Evolutionary conservation across 2,329 filamentous ascomycete genomes (phyloP).

Genomic region (Rhynchosporium graminicola): DNA sequence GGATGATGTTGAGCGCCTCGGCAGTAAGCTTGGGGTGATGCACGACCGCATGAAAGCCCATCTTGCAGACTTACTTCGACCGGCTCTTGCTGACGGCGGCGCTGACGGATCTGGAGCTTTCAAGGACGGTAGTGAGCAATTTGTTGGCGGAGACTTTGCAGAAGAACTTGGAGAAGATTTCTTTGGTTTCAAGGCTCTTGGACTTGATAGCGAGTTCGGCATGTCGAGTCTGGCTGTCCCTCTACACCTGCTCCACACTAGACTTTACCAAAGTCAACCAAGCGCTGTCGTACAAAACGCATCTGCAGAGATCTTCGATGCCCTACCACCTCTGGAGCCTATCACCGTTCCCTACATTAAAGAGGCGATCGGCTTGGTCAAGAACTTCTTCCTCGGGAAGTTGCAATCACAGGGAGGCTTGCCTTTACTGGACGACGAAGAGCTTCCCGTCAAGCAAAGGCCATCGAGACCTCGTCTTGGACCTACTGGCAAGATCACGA

Average conservation of each 20-base stretch:
- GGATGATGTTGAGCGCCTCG: conserved; percentile 88
- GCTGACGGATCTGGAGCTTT: conserved; percentile 88
- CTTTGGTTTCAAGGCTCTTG: conserved; percentile 96
- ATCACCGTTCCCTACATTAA: conserved; percentile 78
- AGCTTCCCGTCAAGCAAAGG: conserved; percentile 86
- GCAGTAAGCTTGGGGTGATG: conserved; percentile 75
- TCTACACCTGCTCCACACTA: conserved; percentile 87
- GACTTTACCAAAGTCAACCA: conserved; percentile 83
- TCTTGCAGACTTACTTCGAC: conserved; percentile 88
- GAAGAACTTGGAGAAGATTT: conserved; percentile 98
- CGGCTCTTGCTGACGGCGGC: conserved; percentile 78
- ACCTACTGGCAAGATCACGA: conserved; percentile 81
- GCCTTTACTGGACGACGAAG: conserved; percentile 89
- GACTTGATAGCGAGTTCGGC: conserved; percentile 87
- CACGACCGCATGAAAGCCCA: conserved; percentile 95
- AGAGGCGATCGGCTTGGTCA: conserved; percentile 81
- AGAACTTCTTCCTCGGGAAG: conserved; percentile 89
- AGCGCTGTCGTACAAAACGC: conserved; percentile 61
- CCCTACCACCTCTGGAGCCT: conserved; percentile 70
- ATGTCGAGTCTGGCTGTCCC: conserved; percentile 87
- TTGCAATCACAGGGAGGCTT: conserved; percentile 81
- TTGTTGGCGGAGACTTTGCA: conserved; percentile 93
- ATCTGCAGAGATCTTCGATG: conserved; percentile 56
- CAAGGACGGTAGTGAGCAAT: conserved; percentile 95
- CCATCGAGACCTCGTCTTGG: conserved; percentile 63